Evolutionary conservation across 2,329 filamentous ascomycete genomes (phyloP), one percentile per base, ranked within the genome.

Genomic region (Annulohypoxylon truncatum): DNA sequence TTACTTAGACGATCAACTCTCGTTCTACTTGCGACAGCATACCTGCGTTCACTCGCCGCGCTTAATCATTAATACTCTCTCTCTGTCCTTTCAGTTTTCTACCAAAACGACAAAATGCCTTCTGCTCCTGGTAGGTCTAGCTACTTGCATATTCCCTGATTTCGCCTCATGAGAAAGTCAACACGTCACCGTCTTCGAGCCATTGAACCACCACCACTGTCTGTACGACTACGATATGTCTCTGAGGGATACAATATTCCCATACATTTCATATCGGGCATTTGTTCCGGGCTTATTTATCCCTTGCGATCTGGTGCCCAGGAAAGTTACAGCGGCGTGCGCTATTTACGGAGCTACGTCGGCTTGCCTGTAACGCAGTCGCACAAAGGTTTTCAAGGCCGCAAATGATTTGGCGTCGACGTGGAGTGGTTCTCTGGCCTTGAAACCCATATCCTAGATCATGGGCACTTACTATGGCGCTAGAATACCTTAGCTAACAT

Each of bases 121-220:
- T 80, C 78, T 76, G 75, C 78, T 75, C 75, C 79, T 67, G 82
- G 82, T 84, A 82, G 72, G 82, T 79, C 31, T 64, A 65, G 22
- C 61, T 56, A 46, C 69, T 59, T 67, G 56, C 65, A 48, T 69
- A 66, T 70, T 57, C 68, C 40, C 47, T 28, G 40, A 33, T 46
- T 61, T 24, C 15, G 29, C 51, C 50, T 58, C 42, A 48, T 55
- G 47, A 48, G n/a, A n/a, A n/a, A 64, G 35, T 60, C 67, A 51
- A 65, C 70, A 64, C 64, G 62, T 64, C 62, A 64, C 68, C 61
- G 20, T 56, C 57, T 15, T 46, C 64, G 67, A 75, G 69, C 76
- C 74, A 77, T 76, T 77, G 74, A 55, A 47, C 61, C 18, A 51
- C 57, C 29, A 50, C 62, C 48, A 28, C 44, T 15, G 9, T 46